Evolutionary conservation across 2,329 filamentous ascomycete species (phyloP), one percentile per base, ranked within the genome.

Genomic region (Cladosporium sp.): DNA sequence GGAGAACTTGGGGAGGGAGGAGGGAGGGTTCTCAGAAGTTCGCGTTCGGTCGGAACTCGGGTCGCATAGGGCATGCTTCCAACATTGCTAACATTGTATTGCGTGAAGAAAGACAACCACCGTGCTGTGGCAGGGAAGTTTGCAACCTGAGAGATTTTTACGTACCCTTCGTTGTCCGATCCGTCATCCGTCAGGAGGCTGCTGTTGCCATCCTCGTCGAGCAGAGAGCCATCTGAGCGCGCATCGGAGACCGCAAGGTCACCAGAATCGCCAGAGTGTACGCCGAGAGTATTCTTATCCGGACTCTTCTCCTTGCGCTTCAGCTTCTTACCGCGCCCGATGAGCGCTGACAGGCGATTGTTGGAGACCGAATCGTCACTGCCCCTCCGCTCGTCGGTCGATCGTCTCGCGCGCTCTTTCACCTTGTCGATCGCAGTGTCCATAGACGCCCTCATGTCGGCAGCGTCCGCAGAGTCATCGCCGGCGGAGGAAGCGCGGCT

Each of bases 141-240:
- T 7, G 34, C 11, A 37, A 9, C 13, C 31, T 16, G 41, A 38
- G 18, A 50, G 5, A 32, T 43, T 34, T 32, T 7, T 14, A 68
- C 66, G 60, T 58, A 69, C 67, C 61, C 59, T 49, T 64, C 60
- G n/a, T 55, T 58, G 43, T 81, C 78, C 32, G 73, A 75, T 57
- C 79, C 75, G 55, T 77, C 74, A 56, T 77, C 74, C 13, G 74
- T 77, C 52, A 74, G 62, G 44, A 78, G 70, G 61, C 74, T 77
- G 69, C 74, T 76, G 40, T 70, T 61, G 19, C 72, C 70, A 62
- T 73, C 76, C 58, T 68, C 73, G 57, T 69, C 66, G 44, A 72
- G 66, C 19, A 75, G 63, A n/a, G 72, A 64, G 22, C 57, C 54
- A 16, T 64, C 55, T 8, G 63, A 66, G 19, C 50, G 59, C 19